Evolutionary conservation across 129 eudicot genomes (phyloP).

Genomic region (Pulicaria dysenterica): DNA sequence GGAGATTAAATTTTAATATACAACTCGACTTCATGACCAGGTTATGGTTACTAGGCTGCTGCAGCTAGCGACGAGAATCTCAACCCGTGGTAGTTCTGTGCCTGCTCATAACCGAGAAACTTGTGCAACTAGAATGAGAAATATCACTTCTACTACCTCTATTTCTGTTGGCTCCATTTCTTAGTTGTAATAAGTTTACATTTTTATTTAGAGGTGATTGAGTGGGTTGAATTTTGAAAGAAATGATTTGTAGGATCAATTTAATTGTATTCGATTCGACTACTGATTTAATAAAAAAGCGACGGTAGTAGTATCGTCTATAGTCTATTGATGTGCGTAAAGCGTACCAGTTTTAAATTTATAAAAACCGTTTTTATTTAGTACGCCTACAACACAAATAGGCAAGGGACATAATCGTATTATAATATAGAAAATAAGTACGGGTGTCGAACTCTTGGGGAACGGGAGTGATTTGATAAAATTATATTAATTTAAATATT

Average conservation of each 20-base stretch:
- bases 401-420: too few relatives aligned
- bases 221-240: constrained; percentile 43
- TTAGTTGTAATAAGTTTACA: constrained; percentile 22
- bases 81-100: constrained; percentile 14
- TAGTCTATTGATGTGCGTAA: neutral
- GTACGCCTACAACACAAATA: too few relatives aligned
- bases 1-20: neutral
- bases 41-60: constrained; percentile 52
- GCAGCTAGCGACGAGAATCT: constrained; percentile 13
- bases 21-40: constrained; percentile 12
- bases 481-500: too few relatives aligned
- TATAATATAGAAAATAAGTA: too few relatives aligned
- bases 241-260: constrained; percentile 12
- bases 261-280: neutral
- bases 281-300: neutral
- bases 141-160: constrained; percentile 18
- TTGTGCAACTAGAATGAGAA: constrained; percentile 23
- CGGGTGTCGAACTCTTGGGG: too few relatives aligned
- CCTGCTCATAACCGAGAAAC: neutral
- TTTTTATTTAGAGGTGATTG: constrained; percentile 24
- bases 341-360: too few relatives aligned
- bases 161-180: constrained; percentile 21
- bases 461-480: too few relatives aligned
- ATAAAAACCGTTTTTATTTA: too few relatives aligned
- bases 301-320: neutral